Base-by-base conservation (phyloP, 306 rosid species). In the Coriaria nepalensis region DNA sequence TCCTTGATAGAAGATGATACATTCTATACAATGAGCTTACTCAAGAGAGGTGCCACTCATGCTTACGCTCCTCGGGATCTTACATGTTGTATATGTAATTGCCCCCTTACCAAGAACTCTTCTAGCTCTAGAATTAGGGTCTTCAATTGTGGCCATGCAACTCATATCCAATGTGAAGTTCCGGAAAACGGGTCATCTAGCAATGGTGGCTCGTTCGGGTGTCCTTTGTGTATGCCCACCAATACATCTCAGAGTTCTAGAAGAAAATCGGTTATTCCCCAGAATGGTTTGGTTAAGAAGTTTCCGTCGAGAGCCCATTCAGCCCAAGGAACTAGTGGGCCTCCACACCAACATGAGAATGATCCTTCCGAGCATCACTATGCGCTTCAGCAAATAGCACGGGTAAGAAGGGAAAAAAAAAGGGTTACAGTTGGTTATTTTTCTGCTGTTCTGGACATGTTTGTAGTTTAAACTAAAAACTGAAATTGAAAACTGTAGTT, bases 1-100 rank as follows among this genome's bases (percentile, higher is more conserved):
- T 82, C 98, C 48, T 65, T 90, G 72, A 81, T 90, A 60, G 94
- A 90, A 68, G 95, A 90, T 65, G 98, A 90, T 62, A 66, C 94
- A 6, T 90, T 79, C 69, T 90, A 90, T 66, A 90, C 85, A 8
- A 85, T 90, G 95, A 82, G 72, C 63, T 60, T 90, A 66, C 94
- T 90, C 59, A 90, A 85, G 80, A 90, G 68, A 59, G 98, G 98
- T 47, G 94, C 98, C 20, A 70, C 96, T 53, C 96, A 85, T 55
- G 98, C 93, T 11, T 90, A 79, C 48, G 87, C 94, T 57, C 98
- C 95, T 53, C 73, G 72, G 71, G 70, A 62, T 76, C 60, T 59
- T 40, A 32, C 63, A 34, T 90, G 96, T 60, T 79, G 94, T 56
- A 69, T 90, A 57, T 90, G 98, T 43, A 81, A 67, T 57, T 51